Percentiles rank a stretch among this genome's conserved stretches.
Conservation (phyloP, 2,329 filamentous ascomycete species). For the Westerdykella sp. region DNA sequence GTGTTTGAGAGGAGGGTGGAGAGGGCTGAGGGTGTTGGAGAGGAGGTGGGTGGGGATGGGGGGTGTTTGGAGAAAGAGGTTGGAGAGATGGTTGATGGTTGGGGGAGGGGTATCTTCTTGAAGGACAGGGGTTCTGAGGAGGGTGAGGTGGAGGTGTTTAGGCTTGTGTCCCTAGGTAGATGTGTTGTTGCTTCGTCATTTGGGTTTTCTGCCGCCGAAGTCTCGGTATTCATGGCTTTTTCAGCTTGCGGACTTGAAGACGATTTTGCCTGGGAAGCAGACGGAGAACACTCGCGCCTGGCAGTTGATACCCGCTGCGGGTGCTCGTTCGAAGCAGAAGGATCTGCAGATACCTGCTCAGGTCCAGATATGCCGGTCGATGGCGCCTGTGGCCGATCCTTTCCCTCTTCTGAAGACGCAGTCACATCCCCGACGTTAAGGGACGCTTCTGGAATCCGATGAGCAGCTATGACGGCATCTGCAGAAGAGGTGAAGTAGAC, state of each 20-base stretch:
- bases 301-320: too few species aligned
- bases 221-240: too few species aligned
- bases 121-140: too few species aligned
- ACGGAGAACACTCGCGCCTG: too few species aligned
- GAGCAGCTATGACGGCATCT: slow-evolving; percentile 71
- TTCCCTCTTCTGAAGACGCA: background rate
- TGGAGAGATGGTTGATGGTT: background rate
- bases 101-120: too few species aligned
- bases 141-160: too few species aligned
- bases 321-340: too few species aligned
- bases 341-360: background rate
- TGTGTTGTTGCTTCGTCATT: too few species aligned
- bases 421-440: background rate
- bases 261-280: too few species aligned
- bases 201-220: too few species aligned
- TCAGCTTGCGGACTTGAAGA: too few species aligned
- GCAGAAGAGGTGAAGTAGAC: slow-evolving; percentile 75
- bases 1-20: background rate
- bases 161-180: too few species aligned
- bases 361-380: background rate
- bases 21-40: slow-evolving; percentile 5
- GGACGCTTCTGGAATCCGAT: slow-evolving; percentile 53
- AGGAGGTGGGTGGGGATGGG: background rate
- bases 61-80: background rate
- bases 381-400: background rate